Evolutionary conservation across 768 basidiomycete species (phyloP).

Genomic region (Tricholoma sp.): DNA sequence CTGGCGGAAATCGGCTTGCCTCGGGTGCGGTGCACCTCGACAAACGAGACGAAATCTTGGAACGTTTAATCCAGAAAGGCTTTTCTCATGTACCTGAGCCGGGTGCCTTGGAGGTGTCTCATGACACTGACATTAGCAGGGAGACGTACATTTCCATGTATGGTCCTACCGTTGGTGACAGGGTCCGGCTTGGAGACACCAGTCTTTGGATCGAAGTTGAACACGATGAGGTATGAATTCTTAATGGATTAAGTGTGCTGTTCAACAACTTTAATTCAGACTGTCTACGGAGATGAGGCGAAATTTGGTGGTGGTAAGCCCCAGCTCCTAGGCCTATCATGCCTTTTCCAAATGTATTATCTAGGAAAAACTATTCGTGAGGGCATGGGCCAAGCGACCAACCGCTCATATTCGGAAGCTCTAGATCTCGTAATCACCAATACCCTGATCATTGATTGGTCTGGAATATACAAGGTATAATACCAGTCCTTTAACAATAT

Average conservation of each 20-base stretch:
- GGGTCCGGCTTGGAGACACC: constrained; percentile 86
- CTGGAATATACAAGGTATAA: constrained; percentile 86
- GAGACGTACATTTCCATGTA: constrained; percentile 89
- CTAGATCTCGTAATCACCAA: constrained; percentile 96
- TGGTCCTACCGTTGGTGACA: constrained; percentile 91
- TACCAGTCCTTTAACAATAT: not conserved
- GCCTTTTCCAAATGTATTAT: constrained; percentile 1
- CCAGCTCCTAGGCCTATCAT: not conserved
- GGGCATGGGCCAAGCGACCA: constrained; percentile 92
- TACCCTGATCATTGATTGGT: constrained; percentile 91
- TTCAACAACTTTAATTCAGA: constrained; percentile 32
- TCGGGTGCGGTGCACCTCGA: constrained; percentile 44
- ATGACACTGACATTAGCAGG: constrained; percentile 55
- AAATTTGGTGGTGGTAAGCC: constrained; percentile 90
- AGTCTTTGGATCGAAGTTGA: constrained; percentile 91
- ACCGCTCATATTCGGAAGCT: constrained; percentile 56
- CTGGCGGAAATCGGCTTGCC: constrained; percentile 78
- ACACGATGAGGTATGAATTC: constrained; percentile 58
- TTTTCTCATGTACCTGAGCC: constrained; percentile 73
- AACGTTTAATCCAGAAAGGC: constrained; percentile 46
- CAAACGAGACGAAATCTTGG: constrained; percentile 43
- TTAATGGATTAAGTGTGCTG: not conserved
- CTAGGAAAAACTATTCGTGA: constrained; percentile 90
- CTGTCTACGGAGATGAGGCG: constrained; percentile 92
- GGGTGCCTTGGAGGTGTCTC: constrained; percentile 43